Percentiles rank a stretch among this genome's conserved stretches.
phyloP scores from a whole-genome alignment of 305 asterid genomes.

The Fraxinus latifolia region DNA sequence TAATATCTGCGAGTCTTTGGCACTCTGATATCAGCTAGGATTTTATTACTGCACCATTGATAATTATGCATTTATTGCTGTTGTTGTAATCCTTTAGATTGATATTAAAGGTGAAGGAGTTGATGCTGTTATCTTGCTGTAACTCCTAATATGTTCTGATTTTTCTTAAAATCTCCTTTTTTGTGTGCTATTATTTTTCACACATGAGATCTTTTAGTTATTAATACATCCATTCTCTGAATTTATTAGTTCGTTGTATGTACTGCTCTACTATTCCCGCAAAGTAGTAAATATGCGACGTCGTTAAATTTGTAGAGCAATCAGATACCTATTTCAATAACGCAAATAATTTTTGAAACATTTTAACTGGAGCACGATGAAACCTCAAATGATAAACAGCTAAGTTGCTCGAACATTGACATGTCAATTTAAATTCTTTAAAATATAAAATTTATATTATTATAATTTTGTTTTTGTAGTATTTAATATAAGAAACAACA shows the following conservation, averaged over 20 bases:
- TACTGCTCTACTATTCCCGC: neutral
- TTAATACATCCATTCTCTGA: neutral
- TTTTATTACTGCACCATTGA: neutral
- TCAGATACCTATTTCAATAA: neutral
- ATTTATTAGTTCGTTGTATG: neutral
- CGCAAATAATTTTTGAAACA: neutral
- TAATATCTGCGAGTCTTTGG: neutral
- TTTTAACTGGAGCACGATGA: neutral
- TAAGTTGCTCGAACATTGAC: neutral
- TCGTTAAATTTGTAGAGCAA: neutral
- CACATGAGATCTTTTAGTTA: neutral
- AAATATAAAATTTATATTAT: neutral
- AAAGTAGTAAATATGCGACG: neutral
- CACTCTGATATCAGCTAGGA: neutral
- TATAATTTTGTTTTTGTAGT: neutral
- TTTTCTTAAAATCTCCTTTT: neutral
- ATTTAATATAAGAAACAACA: neutral
- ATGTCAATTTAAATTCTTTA: neutral
- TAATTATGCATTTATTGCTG: neutral
- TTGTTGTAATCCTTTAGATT: neutral
- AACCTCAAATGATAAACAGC: neutral
- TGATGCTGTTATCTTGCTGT: neutral
- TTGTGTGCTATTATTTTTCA: neutral
- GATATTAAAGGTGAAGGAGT: neutral
- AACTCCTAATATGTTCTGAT: neutral